These are phyloP conservation scores for Aurinia saxatilis DNA, from an alignment of 345 rosid species.

Conservation along the genomic window DNA sequence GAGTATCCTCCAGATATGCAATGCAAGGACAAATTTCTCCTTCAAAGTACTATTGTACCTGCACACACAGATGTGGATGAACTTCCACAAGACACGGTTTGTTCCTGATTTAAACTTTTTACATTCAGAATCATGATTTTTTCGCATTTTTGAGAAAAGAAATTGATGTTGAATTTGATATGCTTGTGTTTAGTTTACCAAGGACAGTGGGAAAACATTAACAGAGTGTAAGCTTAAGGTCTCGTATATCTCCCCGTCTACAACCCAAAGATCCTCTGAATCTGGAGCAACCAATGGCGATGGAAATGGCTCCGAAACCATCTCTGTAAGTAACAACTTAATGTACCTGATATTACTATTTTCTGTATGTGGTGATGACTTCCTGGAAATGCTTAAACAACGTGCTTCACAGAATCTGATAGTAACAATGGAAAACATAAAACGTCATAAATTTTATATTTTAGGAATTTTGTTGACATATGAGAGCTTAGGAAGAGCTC, in stretches of 20 bases:
- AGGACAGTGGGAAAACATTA: slow-evolving; percentile 57
- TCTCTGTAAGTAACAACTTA: slow-evolving; percentile 48
- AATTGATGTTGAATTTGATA: not conserved
- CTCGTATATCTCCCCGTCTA: slow-evolving; percentile 45
- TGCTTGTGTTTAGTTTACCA: slow-evolving; percentile 53
- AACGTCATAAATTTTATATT: too few species aligned
- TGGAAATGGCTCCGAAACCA: slow-evolving; percentile 42
- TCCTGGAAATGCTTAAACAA: not conserved
- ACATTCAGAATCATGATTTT: not conserved
- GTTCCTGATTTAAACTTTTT: not conserved
- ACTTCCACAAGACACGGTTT: slow-evolving; percentile 77
- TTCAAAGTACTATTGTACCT: slow-evolving; percentile 77
- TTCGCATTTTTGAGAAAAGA: not conserved
- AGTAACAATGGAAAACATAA: too few species aligned
- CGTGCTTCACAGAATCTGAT: too few species aligned
- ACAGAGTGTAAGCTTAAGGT: slow-evolving; percentile 90
- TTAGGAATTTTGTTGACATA: too few species aligned
- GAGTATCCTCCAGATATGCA: slow-evolving; percentile 84
- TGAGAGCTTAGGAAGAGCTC: too few species aligned
- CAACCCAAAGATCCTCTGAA: slow-evolving; percentile 46
- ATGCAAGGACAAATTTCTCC: slow-evolving; percentile 95
- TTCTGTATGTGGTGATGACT: not conserved
- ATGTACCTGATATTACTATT: not conserved
- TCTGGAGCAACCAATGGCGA: slow-evolving; percentile 43
- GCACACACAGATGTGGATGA: slow-evolving; percentile 77